Evolutionary conservation across 192 early-diverging fungal species (phyloP), one percentile per base, ranked within the genome.

Genomic region (Backusella liffmaniae): DNA sequence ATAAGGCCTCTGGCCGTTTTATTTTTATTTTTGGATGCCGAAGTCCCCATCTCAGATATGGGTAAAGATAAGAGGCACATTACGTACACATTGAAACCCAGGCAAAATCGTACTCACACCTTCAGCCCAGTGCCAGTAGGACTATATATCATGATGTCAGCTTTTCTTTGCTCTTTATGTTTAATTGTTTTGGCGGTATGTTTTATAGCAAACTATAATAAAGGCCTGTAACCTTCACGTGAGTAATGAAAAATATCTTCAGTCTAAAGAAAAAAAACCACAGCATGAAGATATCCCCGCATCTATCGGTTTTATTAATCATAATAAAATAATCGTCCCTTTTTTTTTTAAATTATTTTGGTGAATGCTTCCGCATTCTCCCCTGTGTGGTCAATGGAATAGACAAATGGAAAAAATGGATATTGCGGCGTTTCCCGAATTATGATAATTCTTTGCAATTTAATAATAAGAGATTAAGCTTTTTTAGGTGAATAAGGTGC

Each of bases 61-160:
- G 56, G 23, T 62, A 62, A 56, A 56, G 56, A 62, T 62, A 62
- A 62, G 56, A 62, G 26, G 8, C 56, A 62, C 10, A 62, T 62
- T 62, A 62, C 56, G 56, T 62, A 62, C 56, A 13, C 56, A 62
- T 62, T 62, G 56, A 62, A 62, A 62, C 56, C 56, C 56, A 62
- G 56, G 56, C 21, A 29, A 10, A 62, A 62, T 62, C 56, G 10
- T 62, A 29, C 12, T 13, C 13, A 23, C 10, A 29, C 56, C 56
- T 62, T 62, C 56, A 29, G 26, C 23, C 56, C 56, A 62, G 12
- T 59, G 23, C 10, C 18, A 29, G 23, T 62, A 8, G 56, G 12
- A 29, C 13, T 62, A 26, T 26, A 49, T 62, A 9, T 12, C 23
- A 62, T 62, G 56, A 62, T 62, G 56, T 62, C 56, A 62, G 56